A percentile compares a stretch with the other conserved stretches of the same genome.
Evolutionary conservation across 305 asterid species (phyloP).

Genomic region (Fraxinus angustifolia): DNA sequence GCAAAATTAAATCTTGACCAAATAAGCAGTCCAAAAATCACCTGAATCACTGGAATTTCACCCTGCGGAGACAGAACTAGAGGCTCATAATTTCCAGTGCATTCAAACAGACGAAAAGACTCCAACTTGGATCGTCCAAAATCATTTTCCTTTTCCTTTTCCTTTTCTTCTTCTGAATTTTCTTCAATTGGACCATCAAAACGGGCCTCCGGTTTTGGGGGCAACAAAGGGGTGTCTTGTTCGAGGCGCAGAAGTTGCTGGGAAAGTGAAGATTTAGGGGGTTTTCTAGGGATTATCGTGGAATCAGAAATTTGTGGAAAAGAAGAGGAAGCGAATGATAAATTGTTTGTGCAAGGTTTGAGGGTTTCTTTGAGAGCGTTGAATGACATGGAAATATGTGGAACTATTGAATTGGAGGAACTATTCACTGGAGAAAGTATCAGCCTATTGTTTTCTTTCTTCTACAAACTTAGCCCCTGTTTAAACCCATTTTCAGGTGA

Average conservation of each 20-base stretch:
- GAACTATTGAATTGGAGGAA: neutral
- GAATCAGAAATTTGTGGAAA: slow-evolving; percentile 36
- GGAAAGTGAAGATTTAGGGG: slow-evolving; percentile 78
- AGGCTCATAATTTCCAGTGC: slow-evolving; percentile 67
- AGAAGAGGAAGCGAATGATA: slow-evolving; percentile 27
- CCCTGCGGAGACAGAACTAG: slow-evolving; percentile 56
- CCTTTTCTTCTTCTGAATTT: slow-evolving; percentile 21
- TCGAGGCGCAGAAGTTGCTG: slow-evolving; percentile 68
- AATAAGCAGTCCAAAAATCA: slow-evolving; percentile 28
- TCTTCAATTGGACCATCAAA: slow-evolving; percentile 22
- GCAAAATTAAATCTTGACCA: slow-evolving; percentile 6
- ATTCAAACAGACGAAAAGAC: slow-evolving; percentile 40
- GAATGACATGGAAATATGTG: slow-evolving; percentile 47
- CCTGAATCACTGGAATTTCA: slow-evolving; percentile 61
- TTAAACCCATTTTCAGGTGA: too few species aligned
- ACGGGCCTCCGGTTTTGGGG: slow-evolving; percentile 33
- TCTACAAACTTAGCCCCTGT: neutral
- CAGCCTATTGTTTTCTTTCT: neutral
- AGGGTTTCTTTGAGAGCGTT: slow-evolving; percentile 76
- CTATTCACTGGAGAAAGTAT: neutral
- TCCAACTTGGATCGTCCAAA: slow-evolving; percentile 44
- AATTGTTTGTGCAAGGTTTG: slow-evolving; percentile 52
- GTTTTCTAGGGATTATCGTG: slow-evolving; percentile 49
- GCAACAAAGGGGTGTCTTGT: slow-evolving; percentile 35
- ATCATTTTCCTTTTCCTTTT: slow-evolving; percentile 29